Evolutionary conservation across 78 protist genomes (phyloP).

Genomic region (Isochrysis galbana): DNA sequence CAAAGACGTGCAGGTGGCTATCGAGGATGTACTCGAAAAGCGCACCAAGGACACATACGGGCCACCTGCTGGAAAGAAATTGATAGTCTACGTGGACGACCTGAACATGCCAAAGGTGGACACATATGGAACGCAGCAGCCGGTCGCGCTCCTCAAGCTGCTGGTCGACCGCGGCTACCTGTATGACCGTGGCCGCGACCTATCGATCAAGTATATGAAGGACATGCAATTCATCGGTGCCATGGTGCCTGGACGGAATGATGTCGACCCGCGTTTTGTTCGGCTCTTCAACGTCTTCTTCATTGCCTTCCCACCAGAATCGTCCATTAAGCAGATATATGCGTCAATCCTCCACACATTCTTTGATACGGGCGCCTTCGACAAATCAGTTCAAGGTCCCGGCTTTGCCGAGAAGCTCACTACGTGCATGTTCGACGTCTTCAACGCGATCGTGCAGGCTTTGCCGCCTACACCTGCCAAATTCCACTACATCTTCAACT

Average conservation of each 20-base stretch:
- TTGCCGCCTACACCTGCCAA: slow-evolving; percentile 79
- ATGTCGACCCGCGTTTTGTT: slow-evolving; percentile 72
- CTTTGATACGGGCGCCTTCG: slow-evolving; percentile 32
- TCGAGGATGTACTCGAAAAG: slow-evolving; percentile 79
- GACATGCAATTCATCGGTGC: slow-evolving; percentile 64
- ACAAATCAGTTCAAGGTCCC: slow-evolving; percentile 36
- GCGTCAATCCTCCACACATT: background rate
- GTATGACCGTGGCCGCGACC: slow-evolving; percentile 73
- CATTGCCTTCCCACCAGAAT: slow-evolving; percentile 24
- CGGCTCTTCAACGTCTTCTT: slow-evolving; percentile 70
- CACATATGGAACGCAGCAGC: slow-evolving; percentile 78
- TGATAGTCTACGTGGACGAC: slow-evolving; percentile 80
- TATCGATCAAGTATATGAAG: slow-evolving; percentile 47
- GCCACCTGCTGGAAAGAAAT: slow-evolving; percentile 72
- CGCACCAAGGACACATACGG: slow-evolving; percentile 74
- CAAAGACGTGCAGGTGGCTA: slow-evolving; percentile 60
- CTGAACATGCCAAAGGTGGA: slow-evolving; percentile 88
- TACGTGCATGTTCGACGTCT: slow-evolving; percentile 42
- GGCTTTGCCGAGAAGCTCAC: slow-evolving; percentile 28
- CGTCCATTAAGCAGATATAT: slow-evolving; percentile 13
- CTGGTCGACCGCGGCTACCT: slow-evolving; percentile 63
- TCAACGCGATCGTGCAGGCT: slow-evolving; percentile 41
- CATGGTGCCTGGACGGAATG: slow-evolving; percentile 77
- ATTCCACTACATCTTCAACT: slow-evolving; percentile 90
- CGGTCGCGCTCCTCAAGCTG: slow-evolving; percentile 77